phyloP scores from a whole-genome alignment of 495 filamentous ascomycete species.

The Tuber melanosporum region DNA sequence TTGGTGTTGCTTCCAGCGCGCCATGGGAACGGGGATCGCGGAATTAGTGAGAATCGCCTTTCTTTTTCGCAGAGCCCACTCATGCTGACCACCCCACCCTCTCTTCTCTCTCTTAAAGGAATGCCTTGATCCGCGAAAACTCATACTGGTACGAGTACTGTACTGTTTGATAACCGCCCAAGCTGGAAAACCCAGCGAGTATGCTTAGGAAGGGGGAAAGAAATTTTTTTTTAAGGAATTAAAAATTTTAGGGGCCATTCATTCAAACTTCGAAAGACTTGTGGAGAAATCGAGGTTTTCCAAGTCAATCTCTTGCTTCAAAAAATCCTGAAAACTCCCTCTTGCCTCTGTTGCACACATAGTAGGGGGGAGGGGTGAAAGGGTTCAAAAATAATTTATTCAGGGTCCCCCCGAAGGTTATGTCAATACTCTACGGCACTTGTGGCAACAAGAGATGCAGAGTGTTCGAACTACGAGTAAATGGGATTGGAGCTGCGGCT shows the following conservation, averaged over 20 bases:
- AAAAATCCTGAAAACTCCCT: neutral
- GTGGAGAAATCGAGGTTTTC: neutral
- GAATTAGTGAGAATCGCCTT: conserved; percentile 32
- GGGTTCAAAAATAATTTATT: neutral
- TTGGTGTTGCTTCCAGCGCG: conserved; percentile 29
- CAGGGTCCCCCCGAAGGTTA: neutral
- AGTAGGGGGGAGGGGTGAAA: neutral
- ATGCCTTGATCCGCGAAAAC: conserved; percentile 18
- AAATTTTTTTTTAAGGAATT: neutral
- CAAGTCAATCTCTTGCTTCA: neutral
- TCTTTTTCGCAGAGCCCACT: conserved; percentile 17
- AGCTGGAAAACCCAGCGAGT: neutral
- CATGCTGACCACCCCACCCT: conserved; percentile 34
- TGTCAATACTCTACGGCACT: neutral
- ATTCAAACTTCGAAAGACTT: neutral
- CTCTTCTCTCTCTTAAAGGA: neutral
- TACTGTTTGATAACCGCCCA: neutral
- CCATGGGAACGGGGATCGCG: conserved; percentile 34
- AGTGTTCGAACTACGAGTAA: neutral
- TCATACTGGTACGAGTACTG: neutral
- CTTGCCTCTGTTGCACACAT: neutral
- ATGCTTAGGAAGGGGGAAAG: neutral
- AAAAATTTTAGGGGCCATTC: neutral
- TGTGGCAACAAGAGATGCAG: neutral
- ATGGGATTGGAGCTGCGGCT: neutral